Base-by-base conservation (phyloP, 306 rosid species). In the Casuarina cunninghamiana region DNA sequence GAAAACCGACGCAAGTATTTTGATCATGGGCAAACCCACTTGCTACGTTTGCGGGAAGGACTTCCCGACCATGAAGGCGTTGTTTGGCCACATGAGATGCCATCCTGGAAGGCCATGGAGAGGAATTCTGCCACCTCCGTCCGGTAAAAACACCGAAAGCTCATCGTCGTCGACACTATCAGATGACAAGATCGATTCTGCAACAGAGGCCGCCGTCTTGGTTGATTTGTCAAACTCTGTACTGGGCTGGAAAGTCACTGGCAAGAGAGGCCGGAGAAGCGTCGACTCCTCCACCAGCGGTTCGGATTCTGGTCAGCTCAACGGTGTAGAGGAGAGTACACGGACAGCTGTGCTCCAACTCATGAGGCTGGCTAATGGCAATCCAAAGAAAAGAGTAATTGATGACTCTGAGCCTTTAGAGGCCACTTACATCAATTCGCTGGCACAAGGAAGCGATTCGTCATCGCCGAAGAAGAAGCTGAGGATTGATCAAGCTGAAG, bases 41-140 rank as follows among this genome's bases (percentile, higher is more conserved):
- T 84, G 88, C 46, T 57, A 4, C 12, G 69, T 69, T 10, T 80
- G 87, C 8, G 49, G 69, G 17, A 84, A 84, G 80, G 53, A 39
- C 9, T 84, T 84, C 26, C 82, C 79, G 5, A 77, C 84, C 15
- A 77, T 58, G 82, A 84, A 84, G 35, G 73, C 87, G 1, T 69
- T 84, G 12, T 84, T 67, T 53, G 84, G 87, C 38, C 87, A 84
- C 70, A 84, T 84, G 87, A 80, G 84, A 61, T 84, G 84, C 5
- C 87, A 76, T 66, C 87, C 84, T 44, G 82, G 69, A 37, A 77
- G 84, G 58, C 50, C 43, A 1, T 84, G 77, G 79, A 87, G 82
- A 57, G 88, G 86, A 51, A 79, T 80, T 78, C 79, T 77, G 49
- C 85, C 80, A 5, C 83, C 84, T 41, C 50, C 68, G 17, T 5